A percentile compares a stretch with the other conserved stretches of the same genome.
Conservation (phyloP, 2,329 filamentous ascomycete species). For the Fusarium sp. region DNA sequence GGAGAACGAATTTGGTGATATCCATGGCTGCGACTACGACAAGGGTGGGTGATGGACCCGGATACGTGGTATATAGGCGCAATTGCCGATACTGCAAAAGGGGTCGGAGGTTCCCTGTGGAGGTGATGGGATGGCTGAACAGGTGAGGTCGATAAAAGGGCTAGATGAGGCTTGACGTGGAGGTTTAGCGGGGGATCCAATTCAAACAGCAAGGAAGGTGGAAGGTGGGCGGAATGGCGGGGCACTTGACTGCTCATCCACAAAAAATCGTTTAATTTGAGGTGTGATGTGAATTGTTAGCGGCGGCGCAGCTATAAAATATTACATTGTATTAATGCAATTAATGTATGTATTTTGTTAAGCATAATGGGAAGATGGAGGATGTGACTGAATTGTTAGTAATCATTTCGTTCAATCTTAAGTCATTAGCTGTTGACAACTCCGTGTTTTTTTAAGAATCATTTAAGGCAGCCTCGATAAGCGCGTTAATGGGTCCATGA, state of each 20-base stretch:
- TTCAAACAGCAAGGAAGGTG: conserved; percentile 29
- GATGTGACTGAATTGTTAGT: too few species aligned
- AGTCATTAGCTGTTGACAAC: background rate
- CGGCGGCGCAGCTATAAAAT: conserved; percentile 14
- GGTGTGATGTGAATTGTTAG: conserved; percentile 34
- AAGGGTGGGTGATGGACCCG: background rate
- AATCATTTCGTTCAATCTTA: background rate
- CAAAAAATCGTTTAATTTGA: conserved; percentile 32
- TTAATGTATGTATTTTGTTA: too few species aligned
- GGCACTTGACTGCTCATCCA: conserved; percentile 40
- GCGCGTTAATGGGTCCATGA: background rate
- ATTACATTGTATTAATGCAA: background rate
- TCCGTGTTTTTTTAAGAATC: background rate
- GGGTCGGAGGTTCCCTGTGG: background rate
- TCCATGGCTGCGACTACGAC: conserved; percentile 71
- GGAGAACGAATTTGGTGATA: conserved; percentile 86
- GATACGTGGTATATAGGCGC: background rate
- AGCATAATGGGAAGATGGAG: too few species aligned
- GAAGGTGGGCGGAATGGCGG: conserved; percentile 42
- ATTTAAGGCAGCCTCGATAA: background rate
- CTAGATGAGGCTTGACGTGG: conserved; percentile 47
- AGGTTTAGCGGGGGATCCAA: conserved; percentile 46
- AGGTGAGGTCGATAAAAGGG: conserved; percentile 31
- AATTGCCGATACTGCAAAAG: background rate
- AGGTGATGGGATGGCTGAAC: conserved; percentile 16